Conservation (phyloP, 768 basidiomycete genomes). For the Suillus subaureus region DNA sequence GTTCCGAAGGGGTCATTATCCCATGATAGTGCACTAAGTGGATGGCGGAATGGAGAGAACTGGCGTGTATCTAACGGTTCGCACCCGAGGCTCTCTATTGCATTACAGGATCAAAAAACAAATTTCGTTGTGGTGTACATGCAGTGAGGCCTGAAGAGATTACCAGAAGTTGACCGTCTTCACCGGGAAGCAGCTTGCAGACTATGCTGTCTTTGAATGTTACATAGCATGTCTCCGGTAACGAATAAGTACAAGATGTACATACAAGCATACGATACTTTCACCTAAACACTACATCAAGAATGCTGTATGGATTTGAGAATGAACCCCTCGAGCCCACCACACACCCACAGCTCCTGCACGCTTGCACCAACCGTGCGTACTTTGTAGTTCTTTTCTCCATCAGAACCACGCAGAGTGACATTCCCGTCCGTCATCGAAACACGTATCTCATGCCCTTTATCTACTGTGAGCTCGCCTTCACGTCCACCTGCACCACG, state of each 20-base stretch:
- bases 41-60: neutral
- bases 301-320: conserved; percentile 61
- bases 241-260: neutral
- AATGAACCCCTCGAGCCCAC: conserved; percentile 91
- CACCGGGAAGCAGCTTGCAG: neutral
- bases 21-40: neutral
- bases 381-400: conserved; percentile 61
- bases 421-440: conserved; percentile 74
- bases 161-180: too few relatives aligned
- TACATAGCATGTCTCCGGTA: neutral
- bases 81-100: neutral
- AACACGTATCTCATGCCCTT: conserved; percentile 64
- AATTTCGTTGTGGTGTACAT: neutral
- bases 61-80: neutral
- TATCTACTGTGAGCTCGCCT: conserved; percentile 85
- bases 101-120: neutral
- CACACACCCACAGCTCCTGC: conserved; percentile 97
- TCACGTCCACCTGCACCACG: conserved; percentile 77
- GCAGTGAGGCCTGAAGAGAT: too few relatives aligned
- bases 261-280: neutral
- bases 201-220: neutral
- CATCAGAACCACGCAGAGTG: conserved; percentile 45
- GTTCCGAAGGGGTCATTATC: neutral
- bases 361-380: conserved; percentile 89
- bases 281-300: conserved; percentile 12